Evolutionary conservation across 768 basidiomycete genomes (phyloP).

Genomic region (Goffeauzyma gilvescens): DNA sequence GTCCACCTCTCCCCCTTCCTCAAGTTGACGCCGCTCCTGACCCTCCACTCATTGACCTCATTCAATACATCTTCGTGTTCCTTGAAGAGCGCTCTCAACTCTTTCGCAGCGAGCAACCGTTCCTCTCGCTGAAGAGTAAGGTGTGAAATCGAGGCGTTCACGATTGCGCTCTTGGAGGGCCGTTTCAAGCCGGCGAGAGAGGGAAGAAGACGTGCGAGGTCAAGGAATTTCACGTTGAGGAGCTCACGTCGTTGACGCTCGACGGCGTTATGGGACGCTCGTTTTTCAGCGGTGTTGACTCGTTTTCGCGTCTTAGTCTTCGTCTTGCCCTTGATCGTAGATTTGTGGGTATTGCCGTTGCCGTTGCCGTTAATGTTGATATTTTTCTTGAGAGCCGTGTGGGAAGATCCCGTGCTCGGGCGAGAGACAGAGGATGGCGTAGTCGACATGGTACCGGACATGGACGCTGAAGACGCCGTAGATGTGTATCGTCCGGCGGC

Average conservation of each 20-base stretch:
- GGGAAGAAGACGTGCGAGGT: slow-evolving; percentile 76
- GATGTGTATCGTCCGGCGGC: too few species aligned
- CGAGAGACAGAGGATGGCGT: too few species aligned
- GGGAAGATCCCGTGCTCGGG: too few species aligned
- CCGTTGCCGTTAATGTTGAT: too few species aligned
- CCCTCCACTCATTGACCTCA: slow-evolving; percentile 87
- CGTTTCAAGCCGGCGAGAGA: slow-evolving; percentile 77
- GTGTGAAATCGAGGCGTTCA: slow-evolving; percentile 78
- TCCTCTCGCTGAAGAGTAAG: slow-evolving; percentile 55
- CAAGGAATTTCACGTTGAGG: slow-evolving; percentile 77
- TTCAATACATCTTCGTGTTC: slow-evolving; percentile 73
- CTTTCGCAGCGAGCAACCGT: slow-evolving; percentile 58
- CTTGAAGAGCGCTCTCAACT: slow-evolving; percentile 55
- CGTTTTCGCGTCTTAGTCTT: slow-evolving; percentile 55
- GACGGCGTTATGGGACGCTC: slow-evolving; percentile 92
- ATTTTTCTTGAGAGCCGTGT: too few species aligned
- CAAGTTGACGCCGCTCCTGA: slow-evolving; percentile 47
- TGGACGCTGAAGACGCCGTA: too few species aligned
- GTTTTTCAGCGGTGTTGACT: slow-evolving; percentile 88
- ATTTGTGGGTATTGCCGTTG: too few species aligned
- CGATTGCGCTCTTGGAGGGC: slow-evolving; percentile 89
- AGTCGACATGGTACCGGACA: too few species aligned
- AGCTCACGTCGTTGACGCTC: slow-evolving; percentile 85
- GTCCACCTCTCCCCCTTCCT: slow-evolving; percentile 18
- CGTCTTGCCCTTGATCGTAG: too few species aligned